Base-by-base conservation (phyloP, 1,284 basidiomycete genomes). In the Ceratobasidium papillatum region DNA sequence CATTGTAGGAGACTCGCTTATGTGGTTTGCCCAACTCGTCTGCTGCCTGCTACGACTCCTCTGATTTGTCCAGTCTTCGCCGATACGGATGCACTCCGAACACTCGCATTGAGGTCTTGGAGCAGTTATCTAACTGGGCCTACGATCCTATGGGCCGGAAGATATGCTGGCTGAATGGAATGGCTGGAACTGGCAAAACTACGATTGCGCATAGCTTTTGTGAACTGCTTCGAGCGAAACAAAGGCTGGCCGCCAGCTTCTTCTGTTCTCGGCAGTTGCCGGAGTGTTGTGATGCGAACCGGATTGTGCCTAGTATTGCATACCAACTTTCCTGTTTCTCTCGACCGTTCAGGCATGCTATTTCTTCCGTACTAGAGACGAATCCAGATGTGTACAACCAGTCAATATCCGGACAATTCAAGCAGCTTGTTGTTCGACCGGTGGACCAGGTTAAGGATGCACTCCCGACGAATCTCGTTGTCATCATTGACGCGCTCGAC, bases 161-260 rank as follows among this genome's bases (percentile, higher is more conserved):
- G 32, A 59, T 59, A n/a, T 59, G 36, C 56, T 59, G 56, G 56
- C 56, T 59, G 17, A 59, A 59, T 59, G 56, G 22, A 56, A 56
- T n/a, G n/a, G n/a, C n/a, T n/a, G n/a, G n/a, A n/a, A n/a, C n/a
- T n/a, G n/a, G n/a, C n/a, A n/a, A n/a, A 25, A 56, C 52, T 4
- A 56, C 52, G 5, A 30, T 56, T 25, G 52, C 52, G 9, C 30
- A 38, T 22, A 59, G 56, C 56, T 38, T 59, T 7, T 59, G 56
- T 30, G 19, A 59, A 14, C 32, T n/a, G 14, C 25, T 17, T 59
- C 3, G n/a, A 59, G 27, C 2, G 19, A n/a, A 7, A 12, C 17
- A 12, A 19, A 59, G 3, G 30, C 34, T 59, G 14, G 56, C 56
- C 30, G 56, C 56, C 3, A 59, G 56, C 22, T 59, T 59, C n/a